A percentile compares a stretch with the other conserved stretches of the same genome.
Conservation (phyloP, 768 basidiomycete genomes). For the Suillus placidus region DNA sequence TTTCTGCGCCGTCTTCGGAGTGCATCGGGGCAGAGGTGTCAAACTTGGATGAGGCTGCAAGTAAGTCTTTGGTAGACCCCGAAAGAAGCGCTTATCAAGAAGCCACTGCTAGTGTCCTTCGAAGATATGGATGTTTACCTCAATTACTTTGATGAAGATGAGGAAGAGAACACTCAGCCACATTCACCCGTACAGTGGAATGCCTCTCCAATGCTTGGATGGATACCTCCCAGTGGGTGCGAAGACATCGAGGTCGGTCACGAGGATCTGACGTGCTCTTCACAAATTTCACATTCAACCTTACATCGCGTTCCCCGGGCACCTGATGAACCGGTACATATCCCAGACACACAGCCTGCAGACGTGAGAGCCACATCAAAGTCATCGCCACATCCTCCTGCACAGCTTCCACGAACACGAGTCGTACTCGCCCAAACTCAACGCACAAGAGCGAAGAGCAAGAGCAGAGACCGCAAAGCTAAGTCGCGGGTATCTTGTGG, state of each 20-base stretch:
- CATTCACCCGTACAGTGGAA: neutral
- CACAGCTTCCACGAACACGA: slow-evolving; percentile 9
- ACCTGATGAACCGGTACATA: neutral
- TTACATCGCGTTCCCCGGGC: neutral
- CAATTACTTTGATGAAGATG: neutral
- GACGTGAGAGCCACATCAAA: neutral
- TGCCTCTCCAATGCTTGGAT: slow-evolving; percentile 23
- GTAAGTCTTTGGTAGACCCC: neutral
- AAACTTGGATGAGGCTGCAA: neutral
- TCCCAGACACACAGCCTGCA: neutral
- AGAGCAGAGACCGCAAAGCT: slow-evolving; percentile 3
- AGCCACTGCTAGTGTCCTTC: neutral
- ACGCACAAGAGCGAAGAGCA: slow-evolving; percentile 1
- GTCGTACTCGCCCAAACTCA: slow-evolving; percentile 10
- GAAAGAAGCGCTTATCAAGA: neutral
- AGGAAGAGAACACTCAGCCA: neutral
- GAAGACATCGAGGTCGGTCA: slow-evolving; percentile 27
- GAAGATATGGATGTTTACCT: neutral
- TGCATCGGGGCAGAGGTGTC: neutral
- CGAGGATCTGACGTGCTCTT: slow-evolving; percentile 10
- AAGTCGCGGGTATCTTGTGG: slow-evolving; percentile 6
- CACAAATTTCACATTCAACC: slow-evolving; percentile 12
- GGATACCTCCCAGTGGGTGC: slow-evolving; percentile 29
- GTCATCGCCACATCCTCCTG: neutral
- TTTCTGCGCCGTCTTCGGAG: neutral